Evolutionary conservation across 176 grass and related monocot genomes (phyloP).

Genomic region (Triticum urartu): DNA sequence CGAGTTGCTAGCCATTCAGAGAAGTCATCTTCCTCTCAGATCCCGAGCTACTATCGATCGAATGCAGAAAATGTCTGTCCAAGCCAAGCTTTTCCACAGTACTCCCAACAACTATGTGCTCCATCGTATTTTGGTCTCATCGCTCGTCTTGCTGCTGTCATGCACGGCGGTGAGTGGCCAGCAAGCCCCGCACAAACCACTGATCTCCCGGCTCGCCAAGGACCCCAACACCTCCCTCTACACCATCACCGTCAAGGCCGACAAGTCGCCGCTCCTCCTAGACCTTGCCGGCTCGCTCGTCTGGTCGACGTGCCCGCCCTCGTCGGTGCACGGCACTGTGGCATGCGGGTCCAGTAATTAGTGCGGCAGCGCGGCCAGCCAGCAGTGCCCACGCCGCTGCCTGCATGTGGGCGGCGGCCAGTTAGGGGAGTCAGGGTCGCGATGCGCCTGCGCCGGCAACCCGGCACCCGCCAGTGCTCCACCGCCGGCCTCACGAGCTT

Average conservation of each 20-base stretch:
- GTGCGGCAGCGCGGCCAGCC: neutral
- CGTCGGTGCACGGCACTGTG: neutral
- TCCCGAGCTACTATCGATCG: neutral
- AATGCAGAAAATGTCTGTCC: neutral
- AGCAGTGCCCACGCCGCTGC: neutral
- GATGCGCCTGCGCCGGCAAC: constrained; percentile 41
- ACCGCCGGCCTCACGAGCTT: constrained; percentile 32
- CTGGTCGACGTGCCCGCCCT: constrained; percentile 24
- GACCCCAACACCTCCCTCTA: constrained; percentile 24
- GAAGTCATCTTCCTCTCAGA: neutral
- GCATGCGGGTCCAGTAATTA: neutral
- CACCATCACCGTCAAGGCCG: constrained; percentile 3
- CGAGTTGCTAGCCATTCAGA: neutral
- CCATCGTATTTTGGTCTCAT: neutral
- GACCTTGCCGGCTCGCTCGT: constrained; percentile 37
- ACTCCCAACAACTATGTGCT: neutral
- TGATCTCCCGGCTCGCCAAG: constrained; percentile 2
- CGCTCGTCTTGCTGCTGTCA: neutral
- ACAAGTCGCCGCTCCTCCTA: constrained; percentile 11
- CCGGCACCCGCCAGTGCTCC: constrained; percentile 36
- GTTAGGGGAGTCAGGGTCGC: neutral
- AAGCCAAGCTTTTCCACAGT: neutral
- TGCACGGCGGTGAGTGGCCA: neutral
- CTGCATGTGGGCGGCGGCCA: constrained; percentile 11
- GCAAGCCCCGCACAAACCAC: neutral